phyloP scores from a whole-genome alignment of 2,329 filamentous ascomycete species.

The Neodidymelliopsis sp. region DNA sequence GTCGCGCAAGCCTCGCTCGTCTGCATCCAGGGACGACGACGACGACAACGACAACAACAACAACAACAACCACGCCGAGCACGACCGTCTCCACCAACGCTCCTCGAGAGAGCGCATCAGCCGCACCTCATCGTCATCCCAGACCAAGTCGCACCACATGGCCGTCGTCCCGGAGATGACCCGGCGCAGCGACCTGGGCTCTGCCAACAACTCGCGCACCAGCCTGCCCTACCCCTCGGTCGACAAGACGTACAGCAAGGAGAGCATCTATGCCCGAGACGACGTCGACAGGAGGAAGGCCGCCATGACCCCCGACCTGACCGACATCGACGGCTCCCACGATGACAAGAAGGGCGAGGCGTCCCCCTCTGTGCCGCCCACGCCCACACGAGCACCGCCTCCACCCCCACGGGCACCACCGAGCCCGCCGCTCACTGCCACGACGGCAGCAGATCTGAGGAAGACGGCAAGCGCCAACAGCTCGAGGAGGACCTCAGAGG shows the following conservation, averaged over 20 bases:
- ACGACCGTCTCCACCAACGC: constrained; percentile 29
- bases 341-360: constrained; percentile 37
- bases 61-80: constrained; percentile 19
- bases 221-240: constrained; percentile 78
- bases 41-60: constrained; percentile 23
- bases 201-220: constrained; percentile 47
- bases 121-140: constrained; percentile 38
- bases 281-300: constrained; percentile 42
- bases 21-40: constrained; percentile 36
- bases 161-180: constrained; percentile 58
- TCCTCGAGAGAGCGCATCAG: constrained; percentile 37
- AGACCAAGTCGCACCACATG: constrained; percentile 44
- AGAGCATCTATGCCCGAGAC: constrained; percentile 71
- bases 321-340: constrained; percentile 48
- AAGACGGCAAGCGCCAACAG: constrained; percentile 55
- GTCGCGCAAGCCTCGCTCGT: constrained; percentile 40
- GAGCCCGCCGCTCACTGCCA: constrained; percentile 57
- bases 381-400: constrained; percentile 28
- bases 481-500: constrained; percentile 51
- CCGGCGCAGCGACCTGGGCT: constrained; percentile 47
- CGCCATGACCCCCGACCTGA: constrained; percentile 51
- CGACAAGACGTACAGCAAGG: constrained; percentile 91
- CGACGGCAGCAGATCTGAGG: constrained; percentile 50
- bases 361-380: constrained; percentile 14
- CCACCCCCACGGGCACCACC: constrained; percentile 51